Evolutionary conservation across 192 early-diverging fungal species (phyloP), one percentile per base, ranked within the genome.

Genomic region (Linnemannia exigua): DNA sequence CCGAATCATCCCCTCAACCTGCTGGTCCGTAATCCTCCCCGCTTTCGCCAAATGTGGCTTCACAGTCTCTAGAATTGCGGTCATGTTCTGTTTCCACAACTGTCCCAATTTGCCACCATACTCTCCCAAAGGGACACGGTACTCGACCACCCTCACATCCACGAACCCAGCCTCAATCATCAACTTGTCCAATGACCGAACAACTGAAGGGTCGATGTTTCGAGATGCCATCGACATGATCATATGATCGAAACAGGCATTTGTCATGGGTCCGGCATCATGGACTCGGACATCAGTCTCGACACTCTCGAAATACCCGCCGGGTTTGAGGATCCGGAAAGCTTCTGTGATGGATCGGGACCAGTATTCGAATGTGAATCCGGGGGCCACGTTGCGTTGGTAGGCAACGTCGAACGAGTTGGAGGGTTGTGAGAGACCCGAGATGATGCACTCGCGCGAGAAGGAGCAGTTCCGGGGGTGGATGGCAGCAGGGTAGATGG

Each of bases 381-480:
- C 76, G 0, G 76, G 31, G 0, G 85, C 52, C 12, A 89, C 74
- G 70, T 82, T 83, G 19, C 88, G 77, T 38, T 81, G 77, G 20
- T 83, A 79, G 36, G 80, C 88, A 19, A 84, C 70, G 76, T 89
- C 84, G 69, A 87, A 89, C 19, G 44, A 68, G 8, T 28, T 46
- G n/a, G 76, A 46, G 16, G 75, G 76, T 16, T 83, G 80, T 36
- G 84, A 80, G 31, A 80, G 41, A 36, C 89, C 84, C 2, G 79
- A 20, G 20, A 79, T 46, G 33, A 90, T 70, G 63, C 88, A 61
- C 36, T 68, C 79, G 16, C 37, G 51, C 17, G 72, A 66, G 61
- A 90, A 90, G 12, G 25, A 36, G 67, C 85, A 84, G 67, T 90
- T 90, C 0, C 70, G 58, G 0, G 89, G 89, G 61, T 79, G 81